Evolutionary conservation across 805 yeast genomes (phyloP), one percentile per base, ranked within the genome.

Genomic region (Saccharomycopsis babjevae): DNA sequence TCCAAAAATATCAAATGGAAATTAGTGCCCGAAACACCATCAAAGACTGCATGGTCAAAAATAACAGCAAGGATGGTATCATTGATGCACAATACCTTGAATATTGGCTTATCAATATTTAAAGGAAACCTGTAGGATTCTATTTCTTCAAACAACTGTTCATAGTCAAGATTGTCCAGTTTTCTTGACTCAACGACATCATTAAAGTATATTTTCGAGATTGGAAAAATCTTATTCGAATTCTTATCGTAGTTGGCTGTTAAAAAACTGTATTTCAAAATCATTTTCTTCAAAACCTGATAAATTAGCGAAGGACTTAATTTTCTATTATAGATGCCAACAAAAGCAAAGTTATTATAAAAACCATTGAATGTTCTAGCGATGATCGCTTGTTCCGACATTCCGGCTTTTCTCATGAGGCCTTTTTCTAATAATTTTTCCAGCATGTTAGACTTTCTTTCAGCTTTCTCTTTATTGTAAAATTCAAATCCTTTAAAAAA

Each of bases 1-100:
- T 55, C 46, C 18, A 55, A 22, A 38, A 55, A 55, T 38, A 55
- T 55, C 50, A 16, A 20, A 36, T 38, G 50, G 20, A 55, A 55
- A 36, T 55, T 39, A 38, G 57, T 8, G 8, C 57, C 50, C n/a
- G 57, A 55, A 39, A 36, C 50, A 55, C 57, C 57, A 55, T 55
- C 57, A 55, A 55, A n/a, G 38, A 55, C 67, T 20, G 57, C 57
- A 38, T 55, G 57, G 15, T 55, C 57, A 25, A 38, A 55, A 36
- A 55, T 39, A 36, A 55, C 50, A 38, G 50, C 46, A 20, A 55
- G 50, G 11, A 38, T n/a, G n/a, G 43, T 55, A 36, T 38, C 34
- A n/a, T 55, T 55, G 28, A 38, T 38, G 30, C 5, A 15, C 34
- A 55, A 22, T 25, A 55, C 18, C 32, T 55, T 55, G 39, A 55